Conservation (phyloP, 306 rosid species). For the Cicer chorassanicum region DNA sequence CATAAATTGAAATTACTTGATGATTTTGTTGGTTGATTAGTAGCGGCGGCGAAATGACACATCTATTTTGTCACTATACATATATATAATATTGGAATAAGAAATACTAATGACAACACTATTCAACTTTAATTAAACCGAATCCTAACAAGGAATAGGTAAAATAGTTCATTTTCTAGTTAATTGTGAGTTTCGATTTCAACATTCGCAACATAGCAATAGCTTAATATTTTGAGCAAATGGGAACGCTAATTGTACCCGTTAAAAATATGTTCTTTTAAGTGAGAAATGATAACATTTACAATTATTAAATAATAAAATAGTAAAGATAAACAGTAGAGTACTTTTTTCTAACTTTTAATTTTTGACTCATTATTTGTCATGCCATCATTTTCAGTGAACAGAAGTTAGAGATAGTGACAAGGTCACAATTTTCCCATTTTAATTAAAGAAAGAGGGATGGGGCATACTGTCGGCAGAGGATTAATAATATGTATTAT, state of each 20-base stretch:
- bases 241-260: not conserved
- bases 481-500: not conserved
- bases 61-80: too few relatives aligned
- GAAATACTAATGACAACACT: not conserved
- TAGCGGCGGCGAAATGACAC: too few relatives aligned
- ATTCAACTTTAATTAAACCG: not conserved
- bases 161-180: not conserved
- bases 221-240: not conserved
- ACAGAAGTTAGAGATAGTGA: not conserved
- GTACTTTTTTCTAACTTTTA: too few relatives aligned
- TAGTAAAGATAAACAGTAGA: too few relatives aligned
- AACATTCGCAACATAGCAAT: not conserved
- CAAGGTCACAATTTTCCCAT: not conserved
- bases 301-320: too few relatives aligned
- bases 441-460: not conserved
- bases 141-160: not conserved
- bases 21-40: too few relatives aligned
- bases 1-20: too few relatives aligned
- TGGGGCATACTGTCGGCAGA: conserved; percentile 34
- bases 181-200: not conserved
- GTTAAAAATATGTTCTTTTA: too few relatives aligned
- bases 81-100: not conserved
- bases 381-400: conserved; percentile 34
- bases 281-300: too few relatives aligned
- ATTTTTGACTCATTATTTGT: not conserved